Percentiles rank a stretch among this genome's conserved stretches.
These are phyloP conservation scores for Physocladia obscura DNA, from an alignment of 192 early-diverging fungal genomes.

Conservation along the genomic window DNA sequence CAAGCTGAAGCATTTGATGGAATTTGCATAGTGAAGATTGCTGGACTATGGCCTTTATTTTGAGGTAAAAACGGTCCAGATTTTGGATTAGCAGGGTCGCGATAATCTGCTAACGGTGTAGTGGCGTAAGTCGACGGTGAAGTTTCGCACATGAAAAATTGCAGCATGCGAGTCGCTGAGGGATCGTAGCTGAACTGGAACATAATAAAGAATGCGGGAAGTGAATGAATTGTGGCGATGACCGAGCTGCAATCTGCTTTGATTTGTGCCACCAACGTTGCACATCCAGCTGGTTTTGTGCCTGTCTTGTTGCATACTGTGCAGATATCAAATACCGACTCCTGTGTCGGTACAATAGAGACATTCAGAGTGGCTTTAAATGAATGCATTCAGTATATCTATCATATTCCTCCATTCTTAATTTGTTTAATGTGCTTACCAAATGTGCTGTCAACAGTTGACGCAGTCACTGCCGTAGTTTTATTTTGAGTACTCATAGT, in stretches of 20 bases:
- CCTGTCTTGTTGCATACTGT: not conserved
- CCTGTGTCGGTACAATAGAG: not conserved
- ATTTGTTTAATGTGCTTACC: not conserved
- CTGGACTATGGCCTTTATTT: conserved; percentile 10
- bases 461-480: not conserved
- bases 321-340: conserved; percentile 16
- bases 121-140: not conserved
- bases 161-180: not conserved
- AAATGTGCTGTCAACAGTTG: not conserved
- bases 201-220: not conserved
- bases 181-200: conserved; percentile 11
- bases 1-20: not conserved
- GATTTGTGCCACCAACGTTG: not conserved
- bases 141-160: conserved; percentile 3
- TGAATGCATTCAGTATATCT: not conserved
- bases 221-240: conserved; percentile 9
- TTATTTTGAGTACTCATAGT: not conserved
- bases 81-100: not conserved
- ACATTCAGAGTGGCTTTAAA: not conserved
- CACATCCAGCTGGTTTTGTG: not conserved
- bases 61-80: conserved; percentile 14
- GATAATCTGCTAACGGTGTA: not conserved
- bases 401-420: not conserved
- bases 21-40: not conserved
- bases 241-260: not conserved